Percentiles rank a stretch among this genome's conserved stretches.
phyloP scores from a whole-genome alignment of 139 green algal species.

The Chlorella sp. region DNA sequence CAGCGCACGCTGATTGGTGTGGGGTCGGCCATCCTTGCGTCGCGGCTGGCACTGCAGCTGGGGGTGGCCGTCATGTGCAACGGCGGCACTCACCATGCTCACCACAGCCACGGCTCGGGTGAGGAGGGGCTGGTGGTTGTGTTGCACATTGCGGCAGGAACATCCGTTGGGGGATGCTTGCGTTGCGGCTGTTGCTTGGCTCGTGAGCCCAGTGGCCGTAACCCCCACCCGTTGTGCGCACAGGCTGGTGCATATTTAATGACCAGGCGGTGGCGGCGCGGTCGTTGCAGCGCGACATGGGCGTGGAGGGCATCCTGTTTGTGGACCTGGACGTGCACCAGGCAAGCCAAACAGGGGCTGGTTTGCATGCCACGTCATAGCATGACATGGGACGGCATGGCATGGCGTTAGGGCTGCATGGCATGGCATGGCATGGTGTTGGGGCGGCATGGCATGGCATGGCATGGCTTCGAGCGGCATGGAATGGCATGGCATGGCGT shows the following conservation, averaged over 20 bases:
- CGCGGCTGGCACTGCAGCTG: conserved; percentile 55
- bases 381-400: too few species aligned
- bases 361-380: too few species aligned
- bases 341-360: neutral
- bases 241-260: conserved; percentile 53
- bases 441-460: too few species aligned
- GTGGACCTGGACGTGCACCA: conserved; percentile 55
- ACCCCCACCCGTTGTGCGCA: too few species aligned
- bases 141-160: too few species aligned
- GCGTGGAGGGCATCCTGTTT: conserved; percentile 35
- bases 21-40: conserved; percentile 54
- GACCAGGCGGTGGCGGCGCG: conserved; percentile 44
- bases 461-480: too few species aligned
- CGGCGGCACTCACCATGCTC: conserved; percentile 69
- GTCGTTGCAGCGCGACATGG: conserved; percentile 35
- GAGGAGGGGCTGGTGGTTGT: neutral
- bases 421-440: too few species aligned
- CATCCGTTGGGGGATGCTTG: too few species aligned
- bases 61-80: conserved; percentile 62
- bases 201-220: too few species aligned
- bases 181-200: too few species aligned
- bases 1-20: conserved; percentile 56
- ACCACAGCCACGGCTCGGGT: conserved; percentile 49
- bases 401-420: too few species aligned
- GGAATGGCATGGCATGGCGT: neutral